Percentiles rank a stretch among this genome's conserved stretches.
phyloP scores from a whole-genome alignment of 2,329 filamentous ascomycete genomes.

The Gremmenia infestans region DNA sequence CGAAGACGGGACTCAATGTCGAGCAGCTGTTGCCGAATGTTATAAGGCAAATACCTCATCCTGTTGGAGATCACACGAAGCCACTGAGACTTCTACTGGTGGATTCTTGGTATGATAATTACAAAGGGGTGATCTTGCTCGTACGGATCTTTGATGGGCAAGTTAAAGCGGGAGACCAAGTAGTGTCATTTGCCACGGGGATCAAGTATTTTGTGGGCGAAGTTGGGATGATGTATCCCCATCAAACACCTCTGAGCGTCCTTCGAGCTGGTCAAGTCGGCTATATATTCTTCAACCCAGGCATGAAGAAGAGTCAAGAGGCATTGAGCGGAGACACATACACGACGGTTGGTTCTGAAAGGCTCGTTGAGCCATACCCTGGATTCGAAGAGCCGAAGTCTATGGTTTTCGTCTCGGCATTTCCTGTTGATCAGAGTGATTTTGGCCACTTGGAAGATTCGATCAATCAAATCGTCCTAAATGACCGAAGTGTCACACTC shows the following conservation, averaged over 20 bases:
- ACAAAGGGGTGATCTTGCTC: conserved; percentile 86
- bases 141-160: conserved; percentile 88
- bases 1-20: conserved; percentile 90
- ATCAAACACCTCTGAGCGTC: conserved; percentile 73
- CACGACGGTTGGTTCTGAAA: conserved; percentile 74
- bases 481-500: conserved; percentile 89
- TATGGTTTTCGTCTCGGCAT: conserved; percentile 98
- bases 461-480: conserved; percentile 87
- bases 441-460: conserved; percentile 86
- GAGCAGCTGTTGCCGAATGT: conserved; percentile 77
- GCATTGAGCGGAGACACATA: conserved; percentile 96
- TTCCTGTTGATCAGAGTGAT: conserved; percentile 85
- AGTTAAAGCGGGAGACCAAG: conserved; percentile 73
- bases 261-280: conserved; percentile 91
- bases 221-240: conserved; percentile 93
- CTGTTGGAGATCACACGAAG: conserved; percentile 65
- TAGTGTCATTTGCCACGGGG: conserved; percentile 85
- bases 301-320: conserved; percentile 95
- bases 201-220: conserved; percentile 91
- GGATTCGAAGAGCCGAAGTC: conserved; percentile 97
- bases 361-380: conserved; percentile 71
- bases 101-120: conserved; percentile 97
- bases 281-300: conserved; percentile 95
- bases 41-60: conserved; percentile 77
- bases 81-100: conserved; percentile 83